A percentile compares a stretch with the other conserved stretches of the same genome.
These are phyloP conservation scores for Tephrocybe sp. DNA, from an alignment of 768 basidiomycete species.

Conservation along the genomic window DNA sequence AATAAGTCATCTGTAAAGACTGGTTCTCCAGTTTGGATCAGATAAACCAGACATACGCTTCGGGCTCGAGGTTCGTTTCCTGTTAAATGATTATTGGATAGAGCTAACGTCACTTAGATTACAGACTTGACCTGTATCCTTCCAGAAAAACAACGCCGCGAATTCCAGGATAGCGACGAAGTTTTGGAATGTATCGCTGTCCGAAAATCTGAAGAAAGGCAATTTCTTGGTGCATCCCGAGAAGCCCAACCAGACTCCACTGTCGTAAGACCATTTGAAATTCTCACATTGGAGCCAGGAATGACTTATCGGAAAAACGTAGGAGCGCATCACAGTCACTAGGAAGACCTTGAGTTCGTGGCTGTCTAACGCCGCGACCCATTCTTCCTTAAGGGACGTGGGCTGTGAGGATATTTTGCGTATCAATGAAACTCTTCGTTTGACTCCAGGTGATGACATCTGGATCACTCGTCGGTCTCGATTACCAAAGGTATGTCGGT, in stretches of 20 bases:
- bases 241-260: conserved; percentile 24
- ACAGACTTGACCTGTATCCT: conserved; percentile 39
- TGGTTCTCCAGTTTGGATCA: conserved; percentile 68
- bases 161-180: conserved; percentile 26
- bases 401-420: conserved; percentile 22
- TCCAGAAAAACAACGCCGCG: conserved; percentile 24
- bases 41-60: conserved; percentile 95
- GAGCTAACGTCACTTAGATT: conserved; percentile 34
- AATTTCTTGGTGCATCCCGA: conserved; percentile 41
- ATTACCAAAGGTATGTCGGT: conserved; percentile 46
- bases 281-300: background rate
- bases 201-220: conserved; percentile 34
- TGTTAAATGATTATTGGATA: conserved; percentile 10
- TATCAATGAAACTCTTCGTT: conserved; percentile 39
- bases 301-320: conserved; percentile 16
- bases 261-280: conserved; percentile 25
- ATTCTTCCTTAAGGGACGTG: conserved; percentile 17
- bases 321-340: conserved; percentile 54
- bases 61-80: conserved; percentile 65
- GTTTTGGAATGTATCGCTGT: conserved; percentile 47
- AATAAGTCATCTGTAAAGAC: conserved; percentile 7
- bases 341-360: conserved; percentile 42
- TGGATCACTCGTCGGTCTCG: conserved; percentile 55
- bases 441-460: conserved; percentile 51
- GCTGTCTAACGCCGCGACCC: conserved; percentile 34